Conservation (phyloP, 2,329 filamentous ascomycete genomes). For the Nemania sp. region DNA sequence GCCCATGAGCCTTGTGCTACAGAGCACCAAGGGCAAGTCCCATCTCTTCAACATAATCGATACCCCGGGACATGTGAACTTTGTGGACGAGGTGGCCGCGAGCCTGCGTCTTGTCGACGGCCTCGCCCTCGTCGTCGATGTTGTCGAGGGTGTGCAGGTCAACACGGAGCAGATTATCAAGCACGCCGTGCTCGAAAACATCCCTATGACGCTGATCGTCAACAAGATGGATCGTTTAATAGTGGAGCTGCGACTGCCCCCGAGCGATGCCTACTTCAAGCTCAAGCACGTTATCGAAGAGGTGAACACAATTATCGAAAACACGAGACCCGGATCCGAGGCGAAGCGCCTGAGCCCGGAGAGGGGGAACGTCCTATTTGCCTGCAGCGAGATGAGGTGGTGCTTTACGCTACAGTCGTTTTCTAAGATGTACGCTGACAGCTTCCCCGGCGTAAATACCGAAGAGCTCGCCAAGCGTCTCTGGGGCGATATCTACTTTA, state of each 20-base stretch:
- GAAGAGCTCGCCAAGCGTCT: constrained; percentile 82
- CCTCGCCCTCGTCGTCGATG: constrained; percentile 90
- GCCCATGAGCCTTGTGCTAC: constrained; percentile 91
- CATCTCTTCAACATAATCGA: constrained; percentile 94
- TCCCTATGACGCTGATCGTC: constrained; percentile 86
- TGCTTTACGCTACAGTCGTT: constrained; percentile 95
- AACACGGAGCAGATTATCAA: constrained; percentile 98
- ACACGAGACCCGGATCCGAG: constrained; percentile 78
- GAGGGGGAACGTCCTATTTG: constrained; percentile 97
- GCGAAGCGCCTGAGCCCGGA: constrained; percentile 86
- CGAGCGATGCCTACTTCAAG: constrained; percentile 97
- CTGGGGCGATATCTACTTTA: constrained; percentile 98
- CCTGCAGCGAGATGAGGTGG: constrained; percentile 92
- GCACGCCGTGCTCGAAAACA: constrained; percentile 86
- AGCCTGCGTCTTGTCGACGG: constrained; percentile 87
- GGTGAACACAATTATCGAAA: constrained; percentile 94
- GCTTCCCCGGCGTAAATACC: constrained; percentile 78
- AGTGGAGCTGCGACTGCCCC: constrained; percentile 89
- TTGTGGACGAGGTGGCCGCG: constrained; percentile 94
- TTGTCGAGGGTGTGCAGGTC: constrained; percentile 97
- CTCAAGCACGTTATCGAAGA: constrained; percentile 98
- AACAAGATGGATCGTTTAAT: constrained; percentile 98
- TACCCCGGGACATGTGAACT: constrained; percentile 97
- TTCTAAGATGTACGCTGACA: constrained; percentile 93
- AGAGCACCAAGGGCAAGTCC: constrained; percentile 88